Evolutionary conservation across 768 basidiomycete genomes (phyloP).

Genomic region (Kwoniella bestiolae): DNA sequence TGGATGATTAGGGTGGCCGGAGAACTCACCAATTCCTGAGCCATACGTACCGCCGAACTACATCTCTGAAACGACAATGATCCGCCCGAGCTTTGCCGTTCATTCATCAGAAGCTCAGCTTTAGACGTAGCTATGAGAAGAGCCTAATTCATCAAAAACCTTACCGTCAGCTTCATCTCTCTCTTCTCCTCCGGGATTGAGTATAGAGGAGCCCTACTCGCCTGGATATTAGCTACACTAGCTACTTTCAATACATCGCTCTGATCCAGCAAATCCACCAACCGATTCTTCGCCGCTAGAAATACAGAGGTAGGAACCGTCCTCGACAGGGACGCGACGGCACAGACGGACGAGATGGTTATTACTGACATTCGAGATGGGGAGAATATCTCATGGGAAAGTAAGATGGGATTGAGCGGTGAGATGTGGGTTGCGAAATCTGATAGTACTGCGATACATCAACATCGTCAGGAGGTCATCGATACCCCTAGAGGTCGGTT

Average conservation of each 20-base stretch:
- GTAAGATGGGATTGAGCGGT: slow-evolving; percentile 3
- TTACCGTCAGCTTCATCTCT: not conserved
- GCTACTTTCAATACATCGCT: slow-evolving; percentile 8
- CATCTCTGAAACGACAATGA: slow-evolving; percentile 3
- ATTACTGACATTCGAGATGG: slow-evolving; percentile 2
- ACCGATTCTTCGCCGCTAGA: not conserved
- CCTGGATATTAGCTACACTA: slow-evolving; percentile 5
- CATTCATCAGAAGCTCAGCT: slow-evolving; percentile 6
- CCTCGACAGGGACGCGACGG: not conserved
- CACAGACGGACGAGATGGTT: not conserved
- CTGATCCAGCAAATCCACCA: slow-evolving; percentile 1
- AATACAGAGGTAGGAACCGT: not conserved
- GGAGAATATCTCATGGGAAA: not conserved
- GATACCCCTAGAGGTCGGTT: too few species aligned
- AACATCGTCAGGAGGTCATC: too few species aligned
- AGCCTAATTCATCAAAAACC: not conserved
- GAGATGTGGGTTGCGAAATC: not conserved
- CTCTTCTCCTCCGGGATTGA: not conserved
- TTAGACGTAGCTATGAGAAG: not conserved
- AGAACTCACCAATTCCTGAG: slow-evolving; percentile 2
- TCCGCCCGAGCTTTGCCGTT: not conserved
- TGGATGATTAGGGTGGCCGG: too few species aligned
- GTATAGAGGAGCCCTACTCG: not conserved
- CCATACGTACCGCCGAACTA: slow-evolving; percentile 1
- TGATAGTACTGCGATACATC: not conserved